A percentile compares a stretch with the other conserved stretches of the same genome.
These are phyloP conservation scores for Clarkia xantiana DNA, from an alignment of 345 rosid species.

Conservation along the genomic window DNA sequence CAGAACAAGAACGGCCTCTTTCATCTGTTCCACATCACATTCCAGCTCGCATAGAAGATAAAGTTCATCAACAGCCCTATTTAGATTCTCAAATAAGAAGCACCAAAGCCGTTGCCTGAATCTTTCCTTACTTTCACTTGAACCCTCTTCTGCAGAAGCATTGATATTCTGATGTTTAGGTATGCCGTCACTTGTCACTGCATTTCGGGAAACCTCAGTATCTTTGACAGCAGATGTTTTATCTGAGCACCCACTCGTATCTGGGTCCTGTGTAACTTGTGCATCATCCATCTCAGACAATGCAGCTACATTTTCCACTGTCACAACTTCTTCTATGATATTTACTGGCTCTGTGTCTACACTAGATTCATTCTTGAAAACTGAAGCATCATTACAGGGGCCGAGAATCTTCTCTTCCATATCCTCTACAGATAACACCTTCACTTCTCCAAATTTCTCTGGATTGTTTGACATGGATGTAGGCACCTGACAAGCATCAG, in stretches of 20 bases:
- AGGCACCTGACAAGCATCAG: constrained; percentile 8
- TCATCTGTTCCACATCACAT: constrained; percentile 63
- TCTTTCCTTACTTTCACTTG: constrained; percentile 64
- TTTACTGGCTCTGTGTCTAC: constrained; percentile 10
- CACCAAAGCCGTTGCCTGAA: constrained; percentile 72
- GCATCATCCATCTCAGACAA: constrained; percentile 11
- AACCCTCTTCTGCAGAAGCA: constrained; percentile 28
- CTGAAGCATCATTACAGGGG: constrained; percentile 13
- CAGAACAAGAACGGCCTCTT: constrained; percentile 70
- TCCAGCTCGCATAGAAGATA: constrained; percentile 69
- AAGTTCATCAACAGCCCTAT: constrained; percentile 71
- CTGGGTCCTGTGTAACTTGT: constrained; percentile 12
- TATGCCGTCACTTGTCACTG: constrained; percentile 5
- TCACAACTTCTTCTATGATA: constrained; percentile 14
- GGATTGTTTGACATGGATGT: constrained; percentile 11
- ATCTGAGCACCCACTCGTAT: not conserved
- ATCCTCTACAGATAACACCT: constrained; percentile 9
- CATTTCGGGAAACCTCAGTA: constrained; percentile 11
- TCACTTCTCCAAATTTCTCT: constrained; percentile 15
- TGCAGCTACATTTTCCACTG: constrained; percentile 10
- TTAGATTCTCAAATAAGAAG: constrained; percentile 68
- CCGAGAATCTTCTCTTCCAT: constrained; percentile 10
- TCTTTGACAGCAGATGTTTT: constrained; percentile 10
- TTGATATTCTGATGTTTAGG: constrained; percentile 16
- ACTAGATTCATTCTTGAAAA: constrained; percentile 11